Conservation (phyloP, 208 protist genomes). For the Phytomonas serpens region DNA sequence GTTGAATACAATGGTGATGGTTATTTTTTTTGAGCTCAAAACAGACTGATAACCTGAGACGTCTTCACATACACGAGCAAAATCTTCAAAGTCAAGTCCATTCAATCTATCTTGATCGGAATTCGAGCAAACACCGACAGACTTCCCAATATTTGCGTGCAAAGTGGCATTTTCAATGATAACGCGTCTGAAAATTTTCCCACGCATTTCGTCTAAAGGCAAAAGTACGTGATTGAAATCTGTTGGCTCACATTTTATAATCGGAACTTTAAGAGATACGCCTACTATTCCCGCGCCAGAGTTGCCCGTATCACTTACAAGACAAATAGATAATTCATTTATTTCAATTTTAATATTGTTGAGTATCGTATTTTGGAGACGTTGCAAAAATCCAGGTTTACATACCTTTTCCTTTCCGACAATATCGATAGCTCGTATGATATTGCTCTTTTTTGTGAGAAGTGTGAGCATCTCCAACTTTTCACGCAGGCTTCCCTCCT, state of each 20-base stretch:
- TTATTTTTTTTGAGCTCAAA: neutral
- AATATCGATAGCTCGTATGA: neutral
- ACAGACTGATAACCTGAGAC: neutral
- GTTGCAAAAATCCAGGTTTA: conserved; percentile 28
- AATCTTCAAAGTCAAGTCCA: neutral
- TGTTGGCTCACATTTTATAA: conserved; percentile 28
- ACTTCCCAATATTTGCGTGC: neutral
- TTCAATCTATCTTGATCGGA: neutral
- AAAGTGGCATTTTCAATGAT: conserved; percentile 13
- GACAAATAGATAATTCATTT: conserved; percentile 31
- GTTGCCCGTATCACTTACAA: conserved; percentile 29
- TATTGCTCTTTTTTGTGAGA: neutral
- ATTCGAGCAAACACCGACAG: neutral
- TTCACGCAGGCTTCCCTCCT: neutral
- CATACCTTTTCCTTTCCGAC: conserved; percentile 10
- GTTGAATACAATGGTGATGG: neutral
- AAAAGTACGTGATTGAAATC: conserved; percentile 9
- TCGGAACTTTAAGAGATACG: conserved; percentile 15
- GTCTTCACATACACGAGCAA: neutral
- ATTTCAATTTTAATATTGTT: conserved; percentile 45
- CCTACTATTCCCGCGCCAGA: conserved; percentile 21
- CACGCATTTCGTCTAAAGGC: neutral
- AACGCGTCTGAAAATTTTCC: conserved; percentile 12
- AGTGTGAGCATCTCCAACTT: neutral
- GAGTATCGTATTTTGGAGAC: conserved; percentile 52